Evolutionary conservation across 2,329 filamentous ascomycete genomes (phyloP).

Genomic region (Fusarium avenaceum): DNA sequence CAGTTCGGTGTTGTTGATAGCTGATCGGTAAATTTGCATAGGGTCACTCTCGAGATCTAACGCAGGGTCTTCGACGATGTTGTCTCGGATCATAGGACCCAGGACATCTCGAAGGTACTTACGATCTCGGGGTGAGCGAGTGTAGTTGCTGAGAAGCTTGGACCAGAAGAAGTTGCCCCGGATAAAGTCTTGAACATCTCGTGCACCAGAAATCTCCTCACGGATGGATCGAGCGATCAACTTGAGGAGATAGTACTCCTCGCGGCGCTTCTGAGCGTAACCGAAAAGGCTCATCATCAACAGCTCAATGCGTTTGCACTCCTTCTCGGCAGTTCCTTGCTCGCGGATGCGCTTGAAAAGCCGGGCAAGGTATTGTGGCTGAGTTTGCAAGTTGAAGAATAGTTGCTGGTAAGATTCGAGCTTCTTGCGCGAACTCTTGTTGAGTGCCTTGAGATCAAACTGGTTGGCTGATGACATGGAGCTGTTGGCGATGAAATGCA

Average conservation of each 20-base stretch:
- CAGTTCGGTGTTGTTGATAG: constrained; percentile 97
- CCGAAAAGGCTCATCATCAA: constrained; percentile 97
- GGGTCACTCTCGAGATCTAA: constrained; percentile 97
- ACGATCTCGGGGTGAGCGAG: constrained; percentile 89
- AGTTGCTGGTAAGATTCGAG: constrained; percentile 97
- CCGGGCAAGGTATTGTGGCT: constrained; percentile 92
- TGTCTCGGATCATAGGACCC: constrained; percentile 87
- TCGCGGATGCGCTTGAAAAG: constrained; percentile 88
- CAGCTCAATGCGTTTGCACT: constrained; percentile 91
- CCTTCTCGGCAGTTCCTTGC: constrained; percentile 87
- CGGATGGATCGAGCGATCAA: constrained; percentile 84
- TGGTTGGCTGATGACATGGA: constrained; percentile 90
- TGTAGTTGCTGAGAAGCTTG: constrained; percentile 87
- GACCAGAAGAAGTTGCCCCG: constrained; percentile 95
- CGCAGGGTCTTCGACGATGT: constrained; percentile 91
- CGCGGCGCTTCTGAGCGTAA: constrained; percentile 94
- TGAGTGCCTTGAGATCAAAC: constrained; percentile 95
- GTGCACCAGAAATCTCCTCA: constrained; percentile 84
- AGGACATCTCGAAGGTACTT: constrained; percentile 92
- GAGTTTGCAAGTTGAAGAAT: constrained; percentile 97
- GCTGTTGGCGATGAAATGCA: constrained; percentile 87
- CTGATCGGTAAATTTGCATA: constrained; percentile 94
- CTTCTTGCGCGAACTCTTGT: constrained; percentile 96
- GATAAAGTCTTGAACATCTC: constrained; percentile 83
- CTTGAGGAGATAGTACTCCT: constrained; percentile 97